phyloP scores from a whole-genome alignment of 371 early-diverging fungal species.

The Rhizomucor pusillus region DNA sequence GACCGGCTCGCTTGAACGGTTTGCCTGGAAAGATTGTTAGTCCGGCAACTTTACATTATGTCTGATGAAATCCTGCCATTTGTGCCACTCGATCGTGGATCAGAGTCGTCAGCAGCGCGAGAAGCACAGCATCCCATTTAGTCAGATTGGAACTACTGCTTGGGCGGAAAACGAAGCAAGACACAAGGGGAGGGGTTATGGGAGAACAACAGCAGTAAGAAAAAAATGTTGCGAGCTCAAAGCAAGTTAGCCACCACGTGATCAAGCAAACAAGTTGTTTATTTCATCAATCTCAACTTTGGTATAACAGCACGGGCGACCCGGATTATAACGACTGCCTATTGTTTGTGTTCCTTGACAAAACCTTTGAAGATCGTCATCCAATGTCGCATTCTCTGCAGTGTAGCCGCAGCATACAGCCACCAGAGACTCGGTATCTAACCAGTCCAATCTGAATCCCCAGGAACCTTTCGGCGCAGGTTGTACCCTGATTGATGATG shows the following conservation, averaged over 20 bases:
- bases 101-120: conserved; percentile 15
- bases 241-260: too few relatives aligned
- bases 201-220: too few relatives aligned
- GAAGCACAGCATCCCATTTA: conserved; percentile 38
- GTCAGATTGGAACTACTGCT: neutral
- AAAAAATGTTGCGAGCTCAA: too few relatives aligned
- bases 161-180: too few relatives aligned
- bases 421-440: conserved; percentile 20
- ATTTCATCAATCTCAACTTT: too few relatives aligned
- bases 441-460: conserved; percentile 21
- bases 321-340: neutral
- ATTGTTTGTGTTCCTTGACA: neutral
- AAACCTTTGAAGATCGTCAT: conserved; percentile 4
- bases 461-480: conserved; percentile 13
- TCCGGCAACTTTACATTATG: neutral
- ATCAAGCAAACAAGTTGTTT: too few relatives aligned
- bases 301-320: too few relatives aligned
- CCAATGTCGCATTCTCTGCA: neutral
- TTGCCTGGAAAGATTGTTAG: conserved; percentile 15
- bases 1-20: conserved; percentile 30
- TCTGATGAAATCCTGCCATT: neutral
- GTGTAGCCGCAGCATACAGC: conserved; percentile 19
- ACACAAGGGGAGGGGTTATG: conserved; percentile 3
- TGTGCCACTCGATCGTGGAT: conserved; percentile 6
- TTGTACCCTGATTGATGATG: neutral